Evolutionary conservation across 805 yeast species (phyloP), one percentile per base, ranked within the genome.

Genomic region (Pichia membranifaciens): DNA sequence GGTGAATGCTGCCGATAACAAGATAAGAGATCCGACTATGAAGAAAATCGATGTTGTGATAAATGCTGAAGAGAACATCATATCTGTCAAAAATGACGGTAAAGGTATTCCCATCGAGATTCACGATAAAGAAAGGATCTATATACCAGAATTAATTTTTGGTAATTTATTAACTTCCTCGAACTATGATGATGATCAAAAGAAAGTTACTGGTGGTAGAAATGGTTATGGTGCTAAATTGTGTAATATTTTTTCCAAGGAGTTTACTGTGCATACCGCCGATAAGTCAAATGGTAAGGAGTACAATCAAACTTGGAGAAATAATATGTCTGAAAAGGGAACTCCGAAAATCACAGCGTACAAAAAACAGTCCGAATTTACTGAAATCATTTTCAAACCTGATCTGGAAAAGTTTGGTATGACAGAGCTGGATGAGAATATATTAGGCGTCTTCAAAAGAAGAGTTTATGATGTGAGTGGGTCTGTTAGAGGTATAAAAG

Each of bases 1-100:
- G 52, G 99, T 93, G 45, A 93, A 93, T 65, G 98, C 99, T 5
- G 99, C 99, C 13, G 99, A 93, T 68, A 93, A 93, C 72, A 93
- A 93, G 70, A 91, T 91, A 51, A 79, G 98, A 56, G 99, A 93
- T 62, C 88, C 96, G 1, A 56, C 76, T 9, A 93, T 93, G 99
- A 85, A 81, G 56, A 80, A 76, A 57, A 79, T 93, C 52, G 87
- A 81, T 48, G 98, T 93, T n/a, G 75, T 69, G 35, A 87, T 93
- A 48, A 83, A 87, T 57, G 73, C 82, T 4, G 96, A 83, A 50
- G 72, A 75, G 44, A 88, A 88, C 60, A 59, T 76, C 17, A 86
- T 93, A 38, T 79, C 81, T 48, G 91, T 93, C 5, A 81, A 78
- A 70, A 93, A 93, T 66, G 97, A 93, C 60, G 99, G 99, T 50